Percentiles rank a stretch among this genome's conserved stretches.
Evolutionary conservation across 2,329 filamentous ascomycete genomes (phyloP).

Genomic region (Colletotrichum sublineola): DNA sequence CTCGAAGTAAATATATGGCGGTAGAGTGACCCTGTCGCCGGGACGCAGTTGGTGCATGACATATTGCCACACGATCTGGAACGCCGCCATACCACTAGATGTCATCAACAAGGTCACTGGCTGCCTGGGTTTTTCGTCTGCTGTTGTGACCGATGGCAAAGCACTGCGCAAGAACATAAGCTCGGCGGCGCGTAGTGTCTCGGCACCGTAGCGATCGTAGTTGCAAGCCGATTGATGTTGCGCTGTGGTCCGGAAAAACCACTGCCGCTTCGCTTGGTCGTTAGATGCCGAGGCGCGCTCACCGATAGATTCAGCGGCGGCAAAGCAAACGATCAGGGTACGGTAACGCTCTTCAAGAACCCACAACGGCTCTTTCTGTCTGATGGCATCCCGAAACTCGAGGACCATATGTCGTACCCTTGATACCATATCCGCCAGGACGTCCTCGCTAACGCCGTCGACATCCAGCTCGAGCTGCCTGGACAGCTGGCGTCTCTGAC

Average conservation of each 20-base stretch:
- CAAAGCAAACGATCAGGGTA: conserved; percentile 2
- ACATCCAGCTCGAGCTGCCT: background rate
- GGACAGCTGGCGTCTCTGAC: conserved; percentile 1
- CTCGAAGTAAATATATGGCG: conserved; percentile 12
- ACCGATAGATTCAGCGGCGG: background rate
- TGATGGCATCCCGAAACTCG: background rate
- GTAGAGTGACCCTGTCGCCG: conserved; percentile 2
- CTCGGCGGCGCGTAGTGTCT: too few relatives aligned
- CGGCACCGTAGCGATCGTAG: too few relatives aligned
- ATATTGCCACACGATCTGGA: conserved; percentile 12
- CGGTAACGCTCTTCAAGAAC: conserved; percentile 2
- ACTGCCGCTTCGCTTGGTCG: too few relatives aligned
- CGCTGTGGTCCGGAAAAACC: too few relatives aligned
- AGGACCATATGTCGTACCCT: background rate
- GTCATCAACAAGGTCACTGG: too few relatives aligned
- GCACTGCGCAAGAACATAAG: too few relatives aligned
- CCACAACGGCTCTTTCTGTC: background rate
- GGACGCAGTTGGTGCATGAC: conserved; percentile 6
- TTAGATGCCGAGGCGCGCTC: too few relatives aligned
- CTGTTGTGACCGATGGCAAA: too few relatives aligned
- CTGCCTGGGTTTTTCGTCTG: too few relatives aligned
- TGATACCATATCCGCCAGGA: background rate
- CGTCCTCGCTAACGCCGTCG: background rate
- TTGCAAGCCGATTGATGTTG: too few relatives aligned
- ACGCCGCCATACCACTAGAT: background rate